Conservation (phyloP, 768 basidiomycete genomes). For the Pholiota conissans region DNA sequence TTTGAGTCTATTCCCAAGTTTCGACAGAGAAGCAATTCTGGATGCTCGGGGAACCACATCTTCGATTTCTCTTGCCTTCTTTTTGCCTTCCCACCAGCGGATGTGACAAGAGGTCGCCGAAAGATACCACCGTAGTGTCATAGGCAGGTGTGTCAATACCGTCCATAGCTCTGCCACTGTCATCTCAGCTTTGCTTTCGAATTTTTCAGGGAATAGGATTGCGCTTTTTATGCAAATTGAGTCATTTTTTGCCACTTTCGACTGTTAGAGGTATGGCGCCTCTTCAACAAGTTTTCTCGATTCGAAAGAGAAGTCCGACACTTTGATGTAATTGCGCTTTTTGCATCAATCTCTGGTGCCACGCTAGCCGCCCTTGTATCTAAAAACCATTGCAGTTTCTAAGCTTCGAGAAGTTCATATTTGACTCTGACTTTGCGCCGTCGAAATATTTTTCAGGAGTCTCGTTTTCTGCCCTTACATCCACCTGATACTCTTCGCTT, state of each 20-base stretch:
- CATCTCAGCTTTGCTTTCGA: not conserved
- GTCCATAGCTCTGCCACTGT: not conserved
- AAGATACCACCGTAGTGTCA: not conserved
- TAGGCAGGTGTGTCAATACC: not conserved
- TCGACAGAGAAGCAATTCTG: not conserved
- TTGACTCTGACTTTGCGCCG: slow-evolving; percentile 5
- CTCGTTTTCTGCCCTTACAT: not conserved
- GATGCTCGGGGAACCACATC: not conserved
- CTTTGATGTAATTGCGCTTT: slow-evolving; percentile 3
- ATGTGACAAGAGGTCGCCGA: slow-evolving; percentile 1
- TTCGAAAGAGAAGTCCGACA: slow-evolving; percentile 4
- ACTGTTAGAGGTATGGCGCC: slow-evolving; percentile 2
- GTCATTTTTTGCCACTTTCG: not conserved
- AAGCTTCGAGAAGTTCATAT: slow-evolving; percentile 4
- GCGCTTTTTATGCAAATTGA: not conserved
- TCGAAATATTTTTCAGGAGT: slow-evolving; percentile 5
- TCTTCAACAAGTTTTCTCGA: not conserved
- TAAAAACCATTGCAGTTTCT: not conserved
- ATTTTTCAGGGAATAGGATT: not conserved
- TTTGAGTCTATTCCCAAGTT: not conserved
- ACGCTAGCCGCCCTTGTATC: not conserved
- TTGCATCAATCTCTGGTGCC: not conserved
- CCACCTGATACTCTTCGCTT: not conserved
- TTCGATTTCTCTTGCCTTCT: not conserved
- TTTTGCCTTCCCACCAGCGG: not conserved